Evolutionary conservation across 2,329 filamentous ascomycete species (phyloP), one percentile per base, ranked within the genome.

Genomic region (Ceratocystis papillata): DNA sequence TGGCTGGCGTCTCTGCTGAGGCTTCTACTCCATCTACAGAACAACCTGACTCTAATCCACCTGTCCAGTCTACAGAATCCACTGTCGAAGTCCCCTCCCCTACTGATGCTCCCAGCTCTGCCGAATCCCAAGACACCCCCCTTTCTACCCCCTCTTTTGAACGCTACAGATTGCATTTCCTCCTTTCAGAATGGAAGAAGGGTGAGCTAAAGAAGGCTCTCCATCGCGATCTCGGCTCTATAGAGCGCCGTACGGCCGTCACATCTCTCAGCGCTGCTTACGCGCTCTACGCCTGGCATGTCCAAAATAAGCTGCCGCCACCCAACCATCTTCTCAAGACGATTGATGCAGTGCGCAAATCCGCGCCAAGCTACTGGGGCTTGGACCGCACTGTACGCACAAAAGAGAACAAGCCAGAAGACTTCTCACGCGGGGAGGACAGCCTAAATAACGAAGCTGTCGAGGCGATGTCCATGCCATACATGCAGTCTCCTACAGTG

Each of bases 401-500:
- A 22, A 44, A 64, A 45, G 61, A 65, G 15, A 37, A 61, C 22
- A 64, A 62, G n/a, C 53, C 64, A 3, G 55, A 64, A 33, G 67
- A 68, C 37, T 66, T 61, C 57, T 55, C 25, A 12, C 62, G 67
- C 15, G 61, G 62, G 5, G 67, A 68, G 41, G 64, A 68, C 48
- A 63, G 55, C 15, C 61, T 64, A 4, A 55, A 64, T 30, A 68
- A 68, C 37, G 65, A 68, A 8, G 57, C 67, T 2, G 44, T 66
- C 17, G 67, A 68, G 46, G 64, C 62, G 3, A 64, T 66, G 55
- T 64, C 61, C 28, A 66, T 68, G 57, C 50, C 61, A 5, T 66
- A 66, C 28, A 64, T 62, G 62, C 70, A 6, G 59, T 74, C 20
- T 60, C 76, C 53, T 66, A 73, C 62, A 5, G 71, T 73, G 17